A percentile compares a stretch with the other conserved stretches of the same genome.
These are phyloP conservation scores for Diaporthe capsici DNA, from an alignment of 2,329 filamentous ascomycete species.

Conservation along the genomic window DNA sequence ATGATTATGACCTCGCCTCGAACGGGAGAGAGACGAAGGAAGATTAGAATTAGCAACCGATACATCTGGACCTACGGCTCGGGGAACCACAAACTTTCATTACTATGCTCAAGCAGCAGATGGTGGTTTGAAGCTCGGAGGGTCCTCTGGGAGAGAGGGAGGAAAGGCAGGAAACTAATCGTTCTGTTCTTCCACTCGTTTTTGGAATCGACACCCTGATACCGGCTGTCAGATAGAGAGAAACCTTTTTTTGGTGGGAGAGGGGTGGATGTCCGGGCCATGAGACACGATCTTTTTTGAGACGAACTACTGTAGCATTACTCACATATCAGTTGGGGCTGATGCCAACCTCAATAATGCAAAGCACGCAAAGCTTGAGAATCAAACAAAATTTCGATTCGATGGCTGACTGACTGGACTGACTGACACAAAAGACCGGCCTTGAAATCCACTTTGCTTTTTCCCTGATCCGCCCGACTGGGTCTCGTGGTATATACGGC, in stretches of 20 bases:
- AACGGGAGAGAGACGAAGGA: not conserved
- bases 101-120: no score
- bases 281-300: conserved; percentile 31
- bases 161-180: not conserved
- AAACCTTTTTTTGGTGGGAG: not conserved
- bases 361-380: conserved; percentile 1
- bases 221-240: conserved; percentile 31
- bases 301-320: conserved; percentile 35
- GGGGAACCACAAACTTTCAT: not conserved
- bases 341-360: not conserved
- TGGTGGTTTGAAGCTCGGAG: not conserved
- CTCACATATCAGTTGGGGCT: conserved; percentile 10
- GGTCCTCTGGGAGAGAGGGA: not conserved
- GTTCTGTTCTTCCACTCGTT: conserved; percentile 23
- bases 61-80: not conserved
- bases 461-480: not conserved
- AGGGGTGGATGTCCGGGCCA: not conserved
- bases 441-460: not conserved
- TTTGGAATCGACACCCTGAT: conserved; percentile 24
- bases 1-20: not conserved
- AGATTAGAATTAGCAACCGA: not conserved
- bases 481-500: conserved; percentile 14
- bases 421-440: not conserved
- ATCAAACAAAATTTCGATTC: not conserved
- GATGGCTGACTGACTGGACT: not conserved